Evolutionary conservation across 83 land plant species (phyloP).

Genomic region (Picea abies): DNA sequence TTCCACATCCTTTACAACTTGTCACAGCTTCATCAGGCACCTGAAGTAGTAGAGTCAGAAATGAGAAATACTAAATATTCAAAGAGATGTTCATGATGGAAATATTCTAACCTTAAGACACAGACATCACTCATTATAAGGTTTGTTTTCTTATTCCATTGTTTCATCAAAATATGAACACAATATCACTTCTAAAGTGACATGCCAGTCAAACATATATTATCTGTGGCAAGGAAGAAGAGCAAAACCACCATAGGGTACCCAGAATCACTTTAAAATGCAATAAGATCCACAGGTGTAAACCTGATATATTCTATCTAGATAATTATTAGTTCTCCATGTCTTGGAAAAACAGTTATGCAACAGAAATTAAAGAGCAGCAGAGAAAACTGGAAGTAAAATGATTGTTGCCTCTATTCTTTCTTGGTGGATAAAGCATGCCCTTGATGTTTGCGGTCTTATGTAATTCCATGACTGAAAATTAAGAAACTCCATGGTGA

Average conservation of each 20-base stretch:
- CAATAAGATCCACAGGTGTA: not conserved
- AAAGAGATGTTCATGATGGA: not conserved
- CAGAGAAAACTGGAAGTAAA: not conserved
- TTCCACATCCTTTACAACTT: conserved; percentile 85
- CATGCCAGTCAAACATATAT: not conserved
- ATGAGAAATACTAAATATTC: not conserved
- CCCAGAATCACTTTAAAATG: not conserved
- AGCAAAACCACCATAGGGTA: not conserved
- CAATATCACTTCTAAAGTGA: not conserved
- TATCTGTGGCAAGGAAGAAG: not conserved
- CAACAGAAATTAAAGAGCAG: too few relatives aligned
- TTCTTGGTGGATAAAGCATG: too few relatives aligned
- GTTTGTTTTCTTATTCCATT: not conserved
- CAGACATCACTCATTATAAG: not conserved
- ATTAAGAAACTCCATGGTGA: too few relatives aligned
- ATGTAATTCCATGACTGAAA: too few relatives aligned
- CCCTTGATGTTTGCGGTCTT: too few relatives aligned
- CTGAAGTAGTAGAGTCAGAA: conserved; percentile 33
- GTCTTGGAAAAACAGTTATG: not conserved
- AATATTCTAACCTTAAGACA: not conserved
- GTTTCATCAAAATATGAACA: not conserved
- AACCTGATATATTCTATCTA: not conserved
- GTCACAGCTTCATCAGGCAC: conserved; percentile 98
- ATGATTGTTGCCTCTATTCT: not conserved
- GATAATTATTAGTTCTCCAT: not conserved